Percentiles rank a stretch among this genome's conserved stretches.
Conservation (phyloP, 495 filamentous ascomycete species). For the Aspergillus wentii region DNA sequence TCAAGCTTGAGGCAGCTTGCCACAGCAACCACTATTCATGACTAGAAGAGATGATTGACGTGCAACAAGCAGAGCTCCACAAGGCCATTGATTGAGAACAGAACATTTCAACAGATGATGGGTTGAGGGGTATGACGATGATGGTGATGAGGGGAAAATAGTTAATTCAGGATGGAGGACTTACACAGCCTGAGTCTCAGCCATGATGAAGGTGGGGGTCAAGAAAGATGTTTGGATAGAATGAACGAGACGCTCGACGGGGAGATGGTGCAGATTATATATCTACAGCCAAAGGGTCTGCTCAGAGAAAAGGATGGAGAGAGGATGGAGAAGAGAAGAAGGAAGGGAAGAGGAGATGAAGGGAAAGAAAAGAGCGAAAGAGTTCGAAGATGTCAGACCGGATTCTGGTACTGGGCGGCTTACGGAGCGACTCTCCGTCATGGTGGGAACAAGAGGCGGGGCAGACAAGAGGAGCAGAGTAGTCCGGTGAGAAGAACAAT, state of each 20-base stretch:
- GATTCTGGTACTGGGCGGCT: conserved; percentile 18
- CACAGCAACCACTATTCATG: too few relatives aligned
- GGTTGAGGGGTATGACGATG: too few relatives aligned
- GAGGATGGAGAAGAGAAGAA: conserved; percentile 12
- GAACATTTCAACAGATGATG: too few relatives aligned
- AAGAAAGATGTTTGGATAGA: conserved; percentile 12
- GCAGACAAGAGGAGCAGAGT: conserved; percentile 38
- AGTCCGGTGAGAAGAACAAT: conserved; percentile 35
- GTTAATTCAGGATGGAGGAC: too few relatives aligned
- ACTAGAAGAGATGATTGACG: too few relatives aligned
- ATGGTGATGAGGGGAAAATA: too few relatives aligned
- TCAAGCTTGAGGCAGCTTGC: too few relatives aligned
- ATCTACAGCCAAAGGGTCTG: conserved; percentile 12
- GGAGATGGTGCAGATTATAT: conserved; percentile 1
- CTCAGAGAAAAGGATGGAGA: conserved; percentile 8
- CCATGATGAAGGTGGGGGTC: conserved; percentile 23
- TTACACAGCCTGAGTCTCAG: conserved; percentile 14
- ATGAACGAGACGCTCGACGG: conserved; percentile 1
- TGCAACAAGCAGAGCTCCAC: too few relatives aligned
- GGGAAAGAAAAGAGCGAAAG: conserved; percentile 9
- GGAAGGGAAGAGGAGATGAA: conserved; percentile 11
- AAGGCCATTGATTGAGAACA: too few relatives aligned
- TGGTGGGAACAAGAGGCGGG: conserved; percentile 30
- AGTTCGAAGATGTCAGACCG: conserved; percentile 14
- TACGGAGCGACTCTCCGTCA: conserved; percentile 46